These are phyloP conservation scores for Naematelia aurantialba DNA, from an alignment of 768 basidiomycete species.

Conservation along the genomic window DNA sequence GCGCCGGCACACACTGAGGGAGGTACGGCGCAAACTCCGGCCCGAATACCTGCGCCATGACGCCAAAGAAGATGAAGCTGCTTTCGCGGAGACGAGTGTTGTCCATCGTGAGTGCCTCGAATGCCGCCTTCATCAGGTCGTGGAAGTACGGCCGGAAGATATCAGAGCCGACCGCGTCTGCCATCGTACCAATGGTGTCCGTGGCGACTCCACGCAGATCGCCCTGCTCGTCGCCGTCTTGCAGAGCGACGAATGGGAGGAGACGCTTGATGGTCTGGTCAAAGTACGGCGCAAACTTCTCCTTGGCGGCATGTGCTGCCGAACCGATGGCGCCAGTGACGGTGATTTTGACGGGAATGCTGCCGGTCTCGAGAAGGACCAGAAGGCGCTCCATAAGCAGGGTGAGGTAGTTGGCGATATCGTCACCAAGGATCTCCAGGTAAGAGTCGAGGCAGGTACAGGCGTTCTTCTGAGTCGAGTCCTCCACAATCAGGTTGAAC, in stretches of 20 bases:
- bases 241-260: conserved; percentile 77
- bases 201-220: conserved; percentile 96
- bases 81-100: conserved; percentile 82
- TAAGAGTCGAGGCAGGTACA: conserved; percentile 95
- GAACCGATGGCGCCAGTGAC: conserved; percentile 97
- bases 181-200: conserved; percentile 98
- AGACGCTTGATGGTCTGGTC: conserved; percentile 82
- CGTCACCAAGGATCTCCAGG: conserved; percentile 82
- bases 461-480: conserved; percentile 81
- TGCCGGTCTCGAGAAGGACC: conserved; percentile 77
- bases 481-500: conserved; percentile 83
- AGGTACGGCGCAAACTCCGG: conserved; percentile 90
- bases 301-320: conserved; percentile 92
- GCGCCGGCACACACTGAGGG: conserved; percentile 75
- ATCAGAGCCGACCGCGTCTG: conserved; percentile 92
- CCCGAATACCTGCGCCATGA: conserved; percentile 94
- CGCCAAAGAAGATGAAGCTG: conserved; percentile 96
- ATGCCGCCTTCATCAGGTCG: conserved; percentile 93
- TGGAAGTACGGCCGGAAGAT: conserved; percentile 91
- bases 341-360: conserved; percentile 83
- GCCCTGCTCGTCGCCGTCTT: conserved; percentile 80
- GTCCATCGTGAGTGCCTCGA: conserved; percentile 80
- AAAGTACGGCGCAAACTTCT: conserved; percentile 89
- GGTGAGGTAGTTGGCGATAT: conserved; percentile 85
- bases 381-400: conserved; percentile 92